phyloP scores from a whole-genome alignment of 2,329 filamentous ascomycete species.

The Cyanodermella asteris region DNA sequence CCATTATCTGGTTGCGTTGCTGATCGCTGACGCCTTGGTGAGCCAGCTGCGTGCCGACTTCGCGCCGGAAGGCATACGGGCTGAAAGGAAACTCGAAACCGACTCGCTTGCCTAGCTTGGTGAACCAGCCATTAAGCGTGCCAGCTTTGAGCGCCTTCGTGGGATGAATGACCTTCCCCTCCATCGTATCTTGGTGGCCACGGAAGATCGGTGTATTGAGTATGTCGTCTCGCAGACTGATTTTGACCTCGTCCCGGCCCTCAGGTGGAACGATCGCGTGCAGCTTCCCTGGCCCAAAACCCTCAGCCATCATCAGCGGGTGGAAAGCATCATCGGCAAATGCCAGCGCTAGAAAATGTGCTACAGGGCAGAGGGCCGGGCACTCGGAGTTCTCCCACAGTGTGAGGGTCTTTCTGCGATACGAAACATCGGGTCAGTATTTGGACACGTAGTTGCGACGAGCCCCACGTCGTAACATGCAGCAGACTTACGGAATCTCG shows the following conservation, averaged over 20 bases:
- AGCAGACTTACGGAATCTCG: slow-evolving; percentile 2
- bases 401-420: neutral
- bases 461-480: neutral
- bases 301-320: neutral
- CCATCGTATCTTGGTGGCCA: neutral
- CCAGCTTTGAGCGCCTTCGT: slow-evolving; percentile 1
- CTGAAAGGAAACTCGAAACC: slow-evolving; percentile 2
- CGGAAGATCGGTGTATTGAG: slow-evolving; percentile 1
- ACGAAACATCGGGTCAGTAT: neutral
- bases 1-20: slow-evolving; percentile 6
- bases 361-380: slow-evolving; percentile 1
- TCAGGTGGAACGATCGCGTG: neutral
- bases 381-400: slow-evolving; percentile 1
- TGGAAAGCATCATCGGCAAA: slow-evolving; percentile 4
- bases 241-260: slow-evolving; percentile 1
- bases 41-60: slow-evolving; percentile 1
- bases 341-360: slow-evolving; percentile 2
- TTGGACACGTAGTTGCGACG: neutral
- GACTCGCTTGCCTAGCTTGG: slow-evolving; percentile 2
- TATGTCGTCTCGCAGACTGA: slow-evolving; percentile 2
- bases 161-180: neutral
- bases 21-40: slow-evolving; percentile 1
- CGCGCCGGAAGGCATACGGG: slow-evolving; percentile 2
- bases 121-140: slow-evolving; percentile 2
- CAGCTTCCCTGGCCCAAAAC: slow-evolving; percentile 1